phyloP scores from a whole-genome alignment of 352 stramenopile genomes.

The Saprolegnia diclina region DNA sequence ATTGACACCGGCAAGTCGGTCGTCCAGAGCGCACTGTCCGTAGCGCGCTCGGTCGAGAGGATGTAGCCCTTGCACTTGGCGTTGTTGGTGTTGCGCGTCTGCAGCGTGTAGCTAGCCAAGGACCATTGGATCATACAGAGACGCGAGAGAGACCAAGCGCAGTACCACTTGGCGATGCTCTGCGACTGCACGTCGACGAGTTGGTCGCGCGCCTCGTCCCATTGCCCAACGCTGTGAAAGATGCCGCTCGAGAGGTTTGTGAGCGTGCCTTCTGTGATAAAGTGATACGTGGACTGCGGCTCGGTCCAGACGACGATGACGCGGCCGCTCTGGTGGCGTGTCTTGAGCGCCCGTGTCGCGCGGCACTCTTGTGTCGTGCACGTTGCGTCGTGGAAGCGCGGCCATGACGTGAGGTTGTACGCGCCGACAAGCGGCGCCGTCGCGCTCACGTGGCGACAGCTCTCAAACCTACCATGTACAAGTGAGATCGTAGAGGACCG shows the following conservation, averaged over 20 bases:
- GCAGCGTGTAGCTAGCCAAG: slow-evolving; percentile 55
- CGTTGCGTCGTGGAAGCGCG: slow-evolving; percentile 54
- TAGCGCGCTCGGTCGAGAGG: neutral
- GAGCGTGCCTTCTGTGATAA: slow-evolving; percentile 69
- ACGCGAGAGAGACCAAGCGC: no score
- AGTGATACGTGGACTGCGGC: slow-evolving; percentile 38
- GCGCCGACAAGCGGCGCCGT: slow-evolving; percentile 36
- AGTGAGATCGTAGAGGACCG: slow-evolving; percentile 44
- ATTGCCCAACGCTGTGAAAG: slow-evolving; percentile 48
- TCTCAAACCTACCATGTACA: slow-evolving; percentile 37
- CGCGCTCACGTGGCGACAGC: slow-evolving; percentile 41
- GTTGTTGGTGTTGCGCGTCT: slow-evolving; percentile 62
- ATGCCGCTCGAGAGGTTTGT: slow-evolving; percentile 53
- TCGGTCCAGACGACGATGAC: slow-evolving; percentile 69
- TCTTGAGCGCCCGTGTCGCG: slow-evolving; percentile 51
- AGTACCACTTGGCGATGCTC: slow-evolving; percentile 37
- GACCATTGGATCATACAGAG: no score
- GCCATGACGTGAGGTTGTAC: slow-evolving; percentile 58
- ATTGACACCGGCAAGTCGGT: slow-evolving; percentile 31
- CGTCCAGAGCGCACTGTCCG: neutral
- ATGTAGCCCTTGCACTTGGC: slow-evolving; percentile 50
- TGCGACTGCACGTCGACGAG: slow-evolving; percentile 26
- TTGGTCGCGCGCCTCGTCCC: slow-evolving; percentile 10
- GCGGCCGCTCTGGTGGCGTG: slow-evolving; percentile 59
- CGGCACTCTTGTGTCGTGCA: slow-evolving; percentile 61